These are phyloP conservation scores for Syzygium malaccense DNA, from an alignment of 441 rosid genomes.

Conservation along the genomic window DNA sequence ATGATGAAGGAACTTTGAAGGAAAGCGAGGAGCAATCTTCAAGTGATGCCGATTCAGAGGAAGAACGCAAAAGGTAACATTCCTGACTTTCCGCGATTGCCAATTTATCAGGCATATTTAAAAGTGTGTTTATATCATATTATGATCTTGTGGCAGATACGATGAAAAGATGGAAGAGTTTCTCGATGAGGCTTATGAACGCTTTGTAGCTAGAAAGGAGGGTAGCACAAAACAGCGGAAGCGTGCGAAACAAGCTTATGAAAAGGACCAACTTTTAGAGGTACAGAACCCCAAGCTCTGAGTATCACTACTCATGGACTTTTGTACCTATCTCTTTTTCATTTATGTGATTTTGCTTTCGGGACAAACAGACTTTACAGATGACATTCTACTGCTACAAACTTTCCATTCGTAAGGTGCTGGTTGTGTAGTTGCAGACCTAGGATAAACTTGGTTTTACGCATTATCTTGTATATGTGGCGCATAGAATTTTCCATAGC, in stretches of 20 bases:
- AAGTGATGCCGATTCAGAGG: conserved; percentile 76
- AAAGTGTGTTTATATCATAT: neutral
- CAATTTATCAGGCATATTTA: neutral
- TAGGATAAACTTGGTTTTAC: neutral
- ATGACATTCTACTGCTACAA: neutral
- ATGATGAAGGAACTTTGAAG: conserved; percentile 34
- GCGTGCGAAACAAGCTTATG: conserved; percentile 66
- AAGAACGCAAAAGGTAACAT: conserved; percentile 59
- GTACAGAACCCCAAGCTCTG: conserved; percentile 18
- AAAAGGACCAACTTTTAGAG: conserved; percentile 44
- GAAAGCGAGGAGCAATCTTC: conserved; percentile 33
- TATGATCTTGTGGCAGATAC: conserved; percentile 40
- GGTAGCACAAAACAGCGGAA: conserved; percentile 80
- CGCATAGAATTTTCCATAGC: neutral
- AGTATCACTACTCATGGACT: neutral
- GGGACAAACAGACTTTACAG: neutral
- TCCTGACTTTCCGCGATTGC: neutral
- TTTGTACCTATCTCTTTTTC: neutral
- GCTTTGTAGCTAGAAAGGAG: conserved; percentile 48
- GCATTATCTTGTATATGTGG: neutral
- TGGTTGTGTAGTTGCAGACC: neutral
- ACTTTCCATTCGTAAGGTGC: neutral
- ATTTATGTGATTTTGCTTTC: neutral
- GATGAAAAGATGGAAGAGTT: conserved; percentile 67
- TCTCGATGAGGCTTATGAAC: conserved; percentile 76